Evolutionary conservation across 2,329 filamentous ascomycete species (phyloP), one percentile per base, ranked within the genome.

Genomic region (Amesomyces nigricolor): DNA sequence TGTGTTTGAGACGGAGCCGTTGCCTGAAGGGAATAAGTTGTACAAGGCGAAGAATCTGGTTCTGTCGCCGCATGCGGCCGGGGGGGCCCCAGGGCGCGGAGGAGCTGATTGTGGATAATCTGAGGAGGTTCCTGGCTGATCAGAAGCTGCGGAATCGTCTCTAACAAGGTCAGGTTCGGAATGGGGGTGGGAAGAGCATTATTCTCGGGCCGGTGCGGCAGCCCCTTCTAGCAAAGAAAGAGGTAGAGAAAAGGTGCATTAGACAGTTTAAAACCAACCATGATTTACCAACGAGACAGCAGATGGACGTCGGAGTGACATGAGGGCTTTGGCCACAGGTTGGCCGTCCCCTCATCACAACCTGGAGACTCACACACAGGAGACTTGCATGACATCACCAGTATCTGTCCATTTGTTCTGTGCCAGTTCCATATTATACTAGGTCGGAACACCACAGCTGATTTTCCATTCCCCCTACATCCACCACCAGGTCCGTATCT

Each of bases 1-100:
- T 55, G 70, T 72, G 29, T 71, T 76, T 40, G 71, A 73, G 57
- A 68, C 65, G 38, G 75, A 78, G 67, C 75, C 75, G 7, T 68
- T 78, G 55, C 67, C 67, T 5, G 62, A 63, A 54, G 64, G 65
- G 26, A 77, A 73, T 59, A 66, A 66, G 54, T 65, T 82, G 47
- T 82, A 76, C 72, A 75, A 73, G 66, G 71, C 76, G n/a, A 73
- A 71, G 44, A 82, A 82, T 60, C 61, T 73, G 35, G 67, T 82
- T 30, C 67, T 83, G 22, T 81, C 77, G 51, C 80, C 80, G 0
- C 80, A 83, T 59, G 78, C 80, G 0, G 81, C 81, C 0, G 81
- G 81, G 2, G 81, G 81, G 83, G 56, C 83, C 83, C 4, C 81
- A 83, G 68, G 81, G 77, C 4, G 73, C 78, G 0, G 82, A 85